phyloP scores from a whole-genome alignment of 2,329 filamentous ascomycete species.

The Fusarium denticulatum region DNA sequence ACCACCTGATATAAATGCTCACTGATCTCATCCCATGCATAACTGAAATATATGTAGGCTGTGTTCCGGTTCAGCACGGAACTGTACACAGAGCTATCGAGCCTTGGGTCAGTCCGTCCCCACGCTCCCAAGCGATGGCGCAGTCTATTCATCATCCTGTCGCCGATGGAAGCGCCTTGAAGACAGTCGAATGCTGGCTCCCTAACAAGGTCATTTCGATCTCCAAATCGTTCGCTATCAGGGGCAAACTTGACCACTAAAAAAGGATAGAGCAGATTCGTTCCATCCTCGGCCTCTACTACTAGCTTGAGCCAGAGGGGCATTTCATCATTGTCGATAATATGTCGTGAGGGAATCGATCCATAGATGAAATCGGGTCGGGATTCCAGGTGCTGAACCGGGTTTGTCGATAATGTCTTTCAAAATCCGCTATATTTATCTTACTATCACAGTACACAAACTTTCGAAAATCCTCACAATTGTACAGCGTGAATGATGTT shows the following conservation, averaged over 20 bases:
- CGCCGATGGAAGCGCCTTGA: not conserved
- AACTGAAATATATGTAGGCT: not conserved
- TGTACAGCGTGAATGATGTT: not conserved
- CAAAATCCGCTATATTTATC: not conserved
- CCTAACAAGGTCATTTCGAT: not conserved
- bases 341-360: not conserved
- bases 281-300: not conserved
- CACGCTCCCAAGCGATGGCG: not conserved
- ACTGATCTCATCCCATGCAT: not conserved
- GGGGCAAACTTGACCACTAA: not conserved
- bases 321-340: no score
- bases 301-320: not conserved
- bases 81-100: not conserved
- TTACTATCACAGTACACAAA: not conserved
- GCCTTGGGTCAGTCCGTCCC: not conserved
- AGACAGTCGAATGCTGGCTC: not conserved
- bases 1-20: no score
- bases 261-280: not conserved
- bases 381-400: not conserved
- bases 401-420: not conserved
- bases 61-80: no score
- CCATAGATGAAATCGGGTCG: not conserved
- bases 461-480: not conserved
- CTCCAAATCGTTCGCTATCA: no score
- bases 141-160: not conserved